Conservation (phyloP, 371 early-diverging fungal genomes). For the Chytridiales sp. region DNA sequence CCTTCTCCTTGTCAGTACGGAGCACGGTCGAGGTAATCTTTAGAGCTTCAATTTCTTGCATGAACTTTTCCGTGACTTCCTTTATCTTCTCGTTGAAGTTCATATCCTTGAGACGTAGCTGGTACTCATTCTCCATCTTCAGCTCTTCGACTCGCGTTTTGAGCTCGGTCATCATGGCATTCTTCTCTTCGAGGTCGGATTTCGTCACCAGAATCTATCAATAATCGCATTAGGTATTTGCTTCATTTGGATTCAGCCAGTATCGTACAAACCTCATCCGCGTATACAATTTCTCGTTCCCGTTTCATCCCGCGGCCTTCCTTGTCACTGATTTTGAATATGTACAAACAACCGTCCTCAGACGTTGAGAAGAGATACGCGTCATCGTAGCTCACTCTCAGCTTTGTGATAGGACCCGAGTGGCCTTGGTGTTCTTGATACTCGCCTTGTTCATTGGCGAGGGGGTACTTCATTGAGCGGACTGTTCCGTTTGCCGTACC, state of each 20-base stretch:
- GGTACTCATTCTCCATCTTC: constrained; percentile 61
- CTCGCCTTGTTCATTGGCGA: constrained; percentile 39
- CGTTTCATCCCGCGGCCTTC: constrained; percentile 47
- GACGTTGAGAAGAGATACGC: constrained; percentile 51
- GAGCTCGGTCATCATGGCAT: constrained; percentile 48
- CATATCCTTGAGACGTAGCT: constrained; percentile 54
- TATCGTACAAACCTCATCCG: constrained; percentile 41
- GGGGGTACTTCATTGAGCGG: constrained; percentile 50
- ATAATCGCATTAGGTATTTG: constrained; percentile 1
- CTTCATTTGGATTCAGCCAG: background rate
- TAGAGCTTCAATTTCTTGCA: constrained; percentile 56
- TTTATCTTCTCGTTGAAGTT: constrained; percentile 56
- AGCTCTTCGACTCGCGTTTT: constrained; percentile 56
- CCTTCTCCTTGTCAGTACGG: constrained; percentile 57
- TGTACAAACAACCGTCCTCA: constrained; percentile 53
- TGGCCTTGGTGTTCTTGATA: constrained; percentile 59
- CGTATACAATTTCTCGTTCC: constrained; percentile 44
- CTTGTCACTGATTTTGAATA: constrained; percentile 51
- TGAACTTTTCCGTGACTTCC: constrained; percentile 55
- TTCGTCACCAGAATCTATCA: constrained; percentile 53
- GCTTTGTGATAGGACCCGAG: constrained; percentile 44
- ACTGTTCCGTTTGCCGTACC: constrained; percentile 47
- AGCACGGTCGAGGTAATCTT: constrained; percentile 51
- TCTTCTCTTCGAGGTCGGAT: constrained; percentile 54
- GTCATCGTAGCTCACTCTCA: constrained; percentile 54